Base-by-base conservation (phyloP, 2,329 filamentous ascomycete species). In the Scleromitrula shiraiana region DNA sequence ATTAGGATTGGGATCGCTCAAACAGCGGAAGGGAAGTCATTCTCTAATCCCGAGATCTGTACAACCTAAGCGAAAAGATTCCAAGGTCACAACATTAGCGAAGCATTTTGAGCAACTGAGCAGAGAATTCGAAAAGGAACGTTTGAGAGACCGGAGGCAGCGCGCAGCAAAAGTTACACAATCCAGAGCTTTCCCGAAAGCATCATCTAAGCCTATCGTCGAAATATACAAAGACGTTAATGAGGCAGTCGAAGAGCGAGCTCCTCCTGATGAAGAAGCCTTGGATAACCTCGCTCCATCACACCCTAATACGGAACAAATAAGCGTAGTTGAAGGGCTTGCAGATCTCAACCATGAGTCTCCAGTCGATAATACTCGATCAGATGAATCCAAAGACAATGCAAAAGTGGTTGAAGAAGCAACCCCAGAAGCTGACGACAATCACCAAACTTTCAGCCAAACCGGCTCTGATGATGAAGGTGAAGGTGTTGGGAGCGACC, bases 21-120 rank as follows among this genome's bases (percentile, higher is more conserved):
- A 89, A 61, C 67, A 66, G 17, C 67, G 74, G 22, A 82, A 81
- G 59, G 63, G 66, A 1, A 71, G 70, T 3, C 68, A 73, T n/a
- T 97, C 93, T 1, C 76, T 91, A 35, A 97, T 98, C 51, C 90
- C 90, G 23, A 81, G 93, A 26, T 93, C 93, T 22, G 80, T 95
- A 23, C 81, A 85, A 42, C 62, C 65, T 41, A 86, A 82, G 62
- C 82, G 77, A 57, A 83, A 81, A 55, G 77, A 83, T 44, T 80
- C 86, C 3, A 87, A 85, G 59, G 93, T 98, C 2, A 94, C 89
- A 7, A 89, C 83, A n/a, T 74, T 98, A 41, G 88, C 93, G 15
- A 88, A 88, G 58, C 93, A 97, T 64, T 97, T 98, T 62, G 94
- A 98, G 66, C 90, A 97, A 65, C 74, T 98, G 49, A 96, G 89